phyloP scores from a whole-genome alignment of 768 basidiomycete species.

The Hypsizygus marmoreus region DNA sequence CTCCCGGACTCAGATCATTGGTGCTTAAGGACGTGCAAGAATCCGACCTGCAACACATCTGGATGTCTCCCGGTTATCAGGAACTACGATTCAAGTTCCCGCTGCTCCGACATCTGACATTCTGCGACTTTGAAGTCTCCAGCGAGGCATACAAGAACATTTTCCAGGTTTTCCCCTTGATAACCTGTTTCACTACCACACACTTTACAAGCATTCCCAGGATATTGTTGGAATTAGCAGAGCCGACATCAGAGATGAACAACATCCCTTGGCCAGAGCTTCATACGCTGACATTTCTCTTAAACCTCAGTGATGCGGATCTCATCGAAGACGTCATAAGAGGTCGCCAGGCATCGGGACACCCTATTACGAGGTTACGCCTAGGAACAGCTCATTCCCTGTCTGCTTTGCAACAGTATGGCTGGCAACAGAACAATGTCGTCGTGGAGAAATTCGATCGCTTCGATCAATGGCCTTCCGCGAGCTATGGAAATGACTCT shows the following conservation, averaged over 20 bases:
- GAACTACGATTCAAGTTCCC: slow-evolving; percentile 29
- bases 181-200: slow-evolving; percentile 33
- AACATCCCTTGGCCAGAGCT: slow-evolving; percentile 37
- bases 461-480: slow-evolving; percentile 33
- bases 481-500: slow-evolving; percentile 21
- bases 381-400: slow-evolving; percentile 26
- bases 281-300: slow-evolving; percentile 28
- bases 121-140: slow-evolving; percentile 45
- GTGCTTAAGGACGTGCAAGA: slow-evolving; percentile 44
- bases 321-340: slow-evolving; percentile 26
- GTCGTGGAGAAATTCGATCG: slow-evolving; percentile 25
- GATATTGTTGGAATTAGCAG: slow-evolving; percentile 29
- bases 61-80: slow-evolving; percentile 23
- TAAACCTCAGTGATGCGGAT: slow-evolving; percentile 26
- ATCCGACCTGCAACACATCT: slow-evolving; percentile 41
- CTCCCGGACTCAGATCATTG: slow-evolving; percentile 41
- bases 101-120: slow-evolving; percentile 36
- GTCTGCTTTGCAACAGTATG: slow-evolving; percentile 12
- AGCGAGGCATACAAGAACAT: slow-evolving; percentile 27
- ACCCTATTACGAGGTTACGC: slow-evolving; percentile 31
- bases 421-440: slow-evolving; percentile 17
- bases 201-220: slow-evolving; percentile 22
- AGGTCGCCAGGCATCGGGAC: slow-evolving; percentile 23
- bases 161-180: slow-evolving; percentile 33
- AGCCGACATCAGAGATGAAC: slow-evolving; percentile 1